Evolutionary conservation across 2,329 filamentous ascomycete genomes (phyloP).

Genomic region (Pseudogymnoascus sp.): DNA sequence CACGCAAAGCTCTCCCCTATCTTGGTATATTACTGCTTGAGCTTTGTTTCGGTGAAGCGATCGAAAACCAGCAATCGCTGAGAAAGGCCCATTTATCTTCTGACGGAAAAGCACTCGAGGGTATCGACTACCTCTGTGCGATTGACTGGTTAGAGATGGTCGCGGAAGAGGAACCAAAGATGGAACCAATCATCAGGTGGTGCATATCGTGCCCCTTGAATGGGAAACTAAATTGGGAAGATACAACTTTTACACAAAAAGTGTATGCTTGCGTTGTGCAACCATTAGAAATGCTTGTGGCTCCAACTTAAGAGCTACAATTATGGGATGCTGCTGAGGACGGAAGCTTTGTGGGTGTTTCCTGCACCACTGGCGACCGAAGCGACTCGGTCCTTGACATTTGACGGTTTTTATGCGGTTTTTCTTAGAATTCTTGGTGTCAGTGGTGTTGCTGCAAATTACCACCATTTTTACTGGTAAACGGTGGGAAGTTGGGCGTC

Average conservation of each 20-base stretch:
- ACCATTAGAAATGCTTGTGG: constrained; percentile 14
- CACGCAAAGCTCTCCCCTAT: constrained; percentile 14
- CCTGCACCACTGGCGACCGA: background rate
- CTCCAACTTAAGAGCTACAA: background rate
- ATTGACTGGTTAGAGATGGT: constrained; percentile 19
- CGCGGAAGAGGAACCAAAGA: constrained; percentile 17
- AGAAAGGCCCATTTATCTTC: constrained; percentile 12
- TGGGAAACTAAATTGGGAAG: constrained; percentile 19
- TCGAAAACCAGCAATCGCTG: constrained; percentile 18
- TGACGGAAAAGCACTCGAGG: constrained; percentile 15
- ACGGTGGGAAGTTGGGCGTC: background rate
- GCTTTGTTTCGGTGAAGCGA: constrained; percentile 21
- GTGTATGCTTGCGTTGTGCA: constrained; percentile 20
- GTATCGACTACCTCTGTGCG: constrained; percentile 18
- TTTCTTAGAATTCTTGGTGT: constrained; percentile 15
- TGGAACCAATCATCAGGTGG: constrained; percentile 17
- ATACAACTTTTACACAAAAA: constrained; percentile 18
- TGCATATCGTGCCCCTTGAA: constrained; percentile 19
- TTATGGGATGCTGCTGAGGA: background rate
- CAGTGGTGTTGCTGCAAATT: background rate
- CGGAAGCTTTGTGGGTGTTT: background rate
- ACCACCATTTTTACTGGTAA: background rate
- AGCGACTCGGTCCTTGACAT: background rate
- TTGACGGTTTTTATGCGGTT: background rate
- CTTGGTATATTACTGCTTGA: constrained; percentile 23